These are phyloP conservation scores for Passiflora organensis DNA, from an alignment of 345 rosid genomes.

Conservation along the genomic window DNA sequence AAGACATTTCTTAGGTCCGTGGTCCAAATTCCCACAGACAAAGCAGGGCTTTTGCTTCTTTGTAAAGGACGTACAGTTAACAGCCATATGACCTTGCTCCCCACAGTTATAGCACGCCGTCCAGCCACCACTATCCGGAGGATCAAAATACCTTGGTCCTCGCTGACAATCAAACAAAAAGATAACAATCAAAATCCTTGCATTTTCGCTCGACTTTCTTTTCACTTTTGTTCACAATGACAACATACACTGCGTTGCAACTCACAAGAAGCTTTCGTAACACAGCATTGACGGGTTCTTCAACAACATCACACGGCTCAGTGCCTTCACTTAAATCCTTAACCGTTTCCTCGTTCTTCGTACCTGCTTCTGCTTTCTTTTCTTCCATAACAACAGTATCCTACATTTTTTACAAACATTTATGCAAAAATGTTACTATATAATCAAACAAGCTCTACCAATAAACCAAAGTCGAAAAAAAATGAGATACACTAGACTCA, in stretches of 20 bases:
- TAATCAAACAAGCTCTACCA: not conserved
- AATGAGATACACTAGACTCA: constrained; percentile 25
- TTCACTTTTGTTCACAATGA: not conserved
- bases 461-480: not conserved
- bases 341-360: not conserved
- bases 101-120: constrained; percentile 77
- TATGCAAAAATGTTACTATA: too few species aligned
- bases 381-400: constrained; percentile 12
- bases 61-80: constrained; percentile 54
- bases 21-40: constrained; percentile 86
- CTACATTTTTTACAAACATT: constrained; percentile 25
- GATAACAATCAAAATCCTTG: constrained; percentile 22
- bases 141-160: constrained; percentile 83
- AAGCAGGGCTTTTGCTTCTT: constrained; percentile 74
- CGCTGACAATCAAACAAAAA: constrained; percentile 67
- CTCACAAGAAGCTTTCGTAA: constrained; percentile 98
- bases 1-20: constrained; percentile 61
- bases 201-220: not conserved
- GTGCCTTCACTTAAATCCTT: constrained; percentile 23
- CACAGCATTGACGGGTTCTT: constrained; percentile 39
- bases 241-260: constrained; percentile 23
- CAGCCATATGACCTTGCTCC: constrained; percentile 75
- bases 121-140: constrained; percentile 70
- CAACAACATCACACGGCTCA: constrained; percentile 18
- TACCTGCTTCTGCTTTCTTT: constrained; percentile 3